Conservation (phyloP, 495 filamentous ascomycete genomes). For the Xylaria longipes region DNA sequence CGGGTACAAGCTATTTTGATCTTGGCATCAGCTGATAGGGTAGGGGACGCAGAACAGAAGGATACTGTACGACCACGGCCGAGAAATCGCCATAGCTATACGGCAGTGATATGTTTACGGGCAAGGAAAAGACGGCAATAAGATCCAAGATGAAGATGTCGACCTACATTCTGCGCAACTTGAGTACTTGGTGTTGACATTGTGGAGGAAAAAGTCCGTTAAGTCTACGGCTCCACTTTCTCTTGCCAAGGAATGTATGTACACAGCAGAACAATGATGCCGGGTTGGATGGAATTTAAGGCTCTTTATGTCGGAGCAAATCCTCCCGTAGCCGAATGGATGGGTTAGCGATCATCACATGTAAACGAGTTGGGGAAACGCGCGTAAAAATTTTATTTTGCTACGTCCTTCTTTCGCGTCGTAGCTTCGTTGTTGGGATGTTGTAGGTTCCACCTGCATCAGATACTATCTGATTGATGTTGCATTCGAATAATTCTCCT, state of each 20-base stretch:
- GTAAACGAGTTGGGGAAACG: not conserved
- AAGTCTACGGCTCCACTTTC: not conserved
- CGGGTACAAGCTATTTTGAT: not conserved
- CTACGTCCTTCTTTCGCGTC: not conserved
- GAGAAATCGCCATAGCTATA: not conserved
- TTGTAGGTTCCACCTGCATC: not conserved
- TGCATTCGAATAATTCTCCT: not conserved
- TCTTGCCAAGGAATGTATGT: not conserved
- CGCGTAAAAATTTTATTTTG: not conserved
- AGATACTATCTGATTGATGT: not conserved
- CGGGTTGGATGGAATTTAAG: not conserved
- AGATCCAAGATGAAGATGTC: not conserved
- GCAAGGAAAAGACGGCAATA: not conserved
- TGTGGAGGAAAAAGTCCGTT: not conserved
- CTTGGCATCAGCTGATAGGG: slow-evolving; percentile 1
- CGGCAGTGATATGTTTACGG: not conserved
- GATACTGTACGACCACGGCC: not conserved
- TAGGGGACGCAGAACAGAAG: not conserved
- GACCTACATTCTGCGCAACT: not conserved
- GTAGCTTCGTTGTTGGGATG: not conserved
- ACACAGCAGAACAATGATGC: not conserved
- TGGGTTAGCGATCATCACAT: not conserved
- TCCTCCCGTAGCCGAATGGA: not conserved
- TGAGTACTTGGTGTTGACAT: not conserved
- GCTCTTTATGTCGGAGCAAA: slow-evolving; percentile 21